A percentile compares a stretch with the other conserved stretches of the same genome.
These are phyloP conservation scores for Daedaleopsis nitida DNA, from an alignment of 768 basidiomycete species.

Conservation along the genomic window DNA sequence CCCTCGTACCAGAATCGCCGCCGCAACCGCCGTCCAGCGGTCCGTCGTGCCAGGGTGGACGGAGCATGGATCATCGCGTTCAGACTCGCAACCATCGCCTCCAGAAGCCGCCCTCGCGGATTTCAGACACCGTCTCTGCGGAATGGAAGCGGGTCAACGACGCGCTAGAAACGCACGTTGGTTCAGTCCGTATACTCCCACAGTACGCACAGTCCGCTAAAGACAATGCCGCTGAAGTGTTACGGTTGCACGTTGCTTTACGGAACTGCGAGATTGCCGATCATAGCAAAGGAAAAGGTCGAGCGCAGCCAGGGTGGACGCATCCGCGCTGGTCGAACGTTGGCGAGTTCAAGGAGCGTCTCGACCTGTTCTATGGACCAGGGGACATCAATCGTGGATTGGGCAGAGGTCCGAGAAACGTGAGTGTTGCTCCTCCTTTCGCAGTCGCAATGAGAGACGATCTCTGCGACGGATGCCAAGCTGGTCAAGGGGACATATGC, in stretches of 20 bases:
- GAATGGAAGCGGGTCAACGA: constrained; percentile 15
- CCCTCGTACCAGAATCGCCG: too few relatives aligned
- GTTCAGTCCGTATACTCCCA: constrained; percentile 4
- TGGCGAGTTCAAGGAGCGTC: constrained; percentile 22
- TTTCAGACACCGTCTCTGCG: constrained; percentile 2
- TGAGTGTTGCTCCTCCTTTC: constrained; percentile 3
- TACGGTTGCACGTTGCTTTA: constrained; percentile 3
- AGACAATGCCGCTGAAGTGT: neutral
- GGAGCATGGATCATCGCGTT: neutral
- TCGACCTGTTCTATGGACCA: constrained; percentile 17
- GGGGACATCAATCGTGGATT: constrained; percentile 18
- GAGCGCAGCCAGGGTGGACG: constrained; percentile 10
- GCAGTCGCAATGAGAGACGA: neutral
- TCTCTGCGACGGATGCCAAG: neutral
- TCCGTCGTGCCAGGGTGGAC: neutral
- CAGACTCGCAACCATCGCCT: neutral
- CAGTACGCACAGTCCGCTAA: constrained; percentile 5
- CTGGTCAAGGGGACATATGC: neutral
- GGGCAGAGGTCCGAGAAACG: constrained; percentile 12
- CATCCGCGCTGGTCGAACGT: constrained; percentile 18
- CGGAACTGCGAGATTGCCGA: neutral
- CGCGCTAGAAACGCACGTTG: constrained; percentile 19
- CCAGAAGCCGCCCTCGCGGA: neutral
- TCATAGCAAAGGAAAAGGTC: constrained; percentile 10
- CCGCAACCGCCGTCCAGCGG: too few relatives aligned